phyloP scores from a whole-genome alignment of 1,139 yeast species.

The Sugiyamaella castrensis region DNA sequence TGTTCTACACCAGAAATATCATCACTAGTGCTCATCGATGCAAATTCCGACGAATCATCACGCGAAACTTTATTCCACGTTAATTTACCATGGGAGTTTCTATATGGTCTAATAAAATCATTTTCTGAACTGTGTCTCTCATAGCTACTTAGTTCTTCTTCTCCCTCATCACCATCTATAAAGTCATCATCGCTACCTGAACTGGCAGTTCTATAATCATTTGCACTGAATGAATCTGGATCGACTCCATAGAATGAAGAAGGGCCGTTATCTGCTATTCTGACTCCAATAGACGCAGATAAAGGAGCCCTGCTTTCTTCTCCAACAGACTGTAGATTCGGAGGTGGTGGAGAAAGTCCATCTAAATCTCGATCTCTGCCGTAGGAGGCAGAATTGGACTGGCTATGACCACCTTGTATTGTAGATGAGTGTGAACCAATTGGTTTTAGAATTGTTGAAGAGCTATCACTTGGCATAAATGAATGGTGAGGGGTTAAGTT shows the following conservation, averaged over 20 bases:
- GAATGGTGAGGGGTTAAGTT: slow-evolving; percentile 27
- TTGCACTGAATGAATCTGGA: slow-evolving; percentile 13
- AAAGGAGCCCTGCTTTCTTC: slow-evolving; percentile 9
- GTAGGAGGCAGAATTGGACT: slow-evolving; percentile 14
- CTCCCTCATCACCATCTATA: slow-evolving; percentile 16
- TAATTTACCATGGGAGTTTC: slow-evolving; percentile 36
- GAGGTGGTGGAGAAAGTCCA: slow-evolving; percentile 6
- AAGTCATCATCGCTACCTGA: slow-evolving; percentile 24
- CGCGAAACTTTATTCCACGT: slow-evolving; percentile 32
- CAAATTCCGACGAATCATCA: slow-evolving; percentile 13
- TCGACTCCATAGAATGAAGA: slow-evolving; percentile 14
- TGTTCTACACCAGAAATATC: slow-evolving; percentile 13
- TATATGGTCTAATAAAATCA: slow-evolving; percentile 32
- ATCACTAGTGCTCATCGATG: slow-evolving; percentile 11
- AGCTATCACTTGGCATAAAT: slow-evolving; percentile 24
- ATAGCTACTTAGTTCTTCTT: too few species aligned
- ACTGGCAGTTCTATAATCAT: slow-evolving; percentile 27
- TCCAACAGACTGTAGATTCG: slow-evolving; percentile 11
- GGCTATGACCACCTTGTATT: slow-evolving; percentile 15
- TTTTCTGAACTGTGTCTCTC: slow-evolving; percentile 23
- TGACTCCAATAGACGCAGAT: neutral
- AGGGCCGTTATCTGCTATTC: neutral
- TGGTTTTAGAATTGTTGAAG: slow-evolving; percentile 23
- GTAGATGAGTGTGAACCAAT: slow-evolving; percentile 29
- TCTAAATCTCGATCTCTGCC: neutral